Evolutionary conservation across 768 basidiomycete species (phyloP).

Genomic region (Phylloporus sp.): DNA sequence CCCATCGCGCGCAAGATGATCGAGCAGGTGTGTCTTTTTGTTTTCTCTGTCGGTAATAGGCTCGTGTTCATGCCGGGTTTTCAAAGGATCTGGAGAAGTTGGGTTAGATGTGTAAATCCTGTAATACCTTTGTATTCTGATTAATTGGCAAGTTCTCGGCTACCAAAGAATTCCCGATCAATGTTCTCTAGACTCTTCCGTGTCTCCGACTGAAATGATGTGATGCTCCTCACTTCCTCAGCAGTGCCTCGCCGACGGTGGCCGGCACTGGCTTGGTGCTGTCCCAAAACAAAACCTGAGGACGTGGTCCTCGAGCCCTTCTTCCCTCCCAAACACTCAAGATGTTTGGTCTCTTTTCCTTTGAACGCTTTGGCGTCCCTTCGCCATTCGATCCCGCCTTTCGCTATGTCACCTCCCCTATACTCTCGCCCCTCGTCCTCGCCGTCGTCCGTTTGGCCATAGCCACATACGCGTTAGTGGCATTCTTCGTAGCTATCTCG

Average conservation of each 20-base stretch:
- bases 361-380: constrained; percentile 31
- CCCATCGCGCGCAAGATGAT: constrained; percentile 48
- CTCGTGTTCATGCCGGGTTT: not conserved
- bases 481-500: constrained; percentile 33
- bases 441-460: constrained; percentile 43
- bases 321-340: too few relatives aligned
- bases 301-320: not conserved
- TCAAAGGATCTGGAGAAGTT: constrained; percentile 25
- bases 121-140: too few relatives aligned
- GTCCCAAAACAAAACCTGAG: constrained; percentile 4
- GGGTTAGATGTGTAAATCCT: too few relatives aligned
- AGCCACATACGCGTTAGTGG: constrained; percentile 45
- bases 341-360: not conserved
- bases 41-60: not conserved
- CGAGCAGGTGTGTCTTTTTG: constrained; percentile 36
- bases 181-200: too few relatives aligned
- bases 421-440: constrained; percentile 42
- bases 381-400: constrained; percentile 38
- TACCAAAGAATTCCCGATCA: too few relatives aligned
- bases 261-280: too few relatives aligned
- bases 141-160: too few relatives aligned
- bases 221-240: too few relatives aligned
- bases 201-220: too few relatives aligned
- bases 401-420: constrained; percentile 37
- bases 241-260: too few relatives aligned